These are phyloP conservation scores for Colletotrichum sp. DNA, from an alignment of 2,329 filamentous ascomycete genomes.

Conservation along the genomic window DNA sequence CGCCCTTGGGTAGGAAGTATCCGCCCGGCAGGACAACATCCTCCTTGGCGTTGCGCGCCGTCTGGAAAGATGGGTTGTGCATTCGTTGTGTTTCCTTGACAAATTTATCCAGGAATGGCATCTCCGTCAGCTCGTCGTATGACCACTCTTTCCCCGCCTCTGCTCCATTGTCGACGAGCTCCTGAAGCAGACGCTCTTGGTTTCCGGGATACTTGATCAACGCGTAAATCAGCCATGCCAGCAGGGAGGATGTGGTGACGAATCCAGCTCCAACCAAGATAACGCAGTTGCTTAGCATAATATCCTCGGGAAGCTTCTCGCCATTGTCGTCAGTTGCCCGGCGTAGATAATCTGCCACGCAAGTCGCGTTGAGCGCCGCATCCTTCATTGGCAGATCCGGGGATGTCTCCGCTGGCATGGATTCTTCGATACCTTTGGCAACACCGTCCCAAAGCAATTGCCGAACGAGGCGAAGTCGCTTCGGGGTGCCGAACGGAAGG, in stretches of 20 bases:
- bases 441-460: not conserved
- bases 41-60: not conserved
- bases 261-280: constrained; percentile 4
- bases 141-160: not conserved
- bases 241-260: not conserved
- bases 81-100: constrained; percentile 4
- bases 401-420: not conserved
- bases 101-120: constrained; percentile 1
- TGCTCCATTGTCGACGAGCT: not conserved
- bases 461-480: not conserved
- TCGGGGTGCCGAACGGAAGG: not conserved
- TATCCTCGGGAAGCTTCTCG: not conserved
- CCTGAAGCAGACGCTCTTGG: not conserved
- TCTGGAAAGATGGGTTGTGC: constrained; percentile 8
- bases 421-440: not conserved
- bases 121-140: not conserved
- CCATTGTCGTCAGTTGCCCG: not conserved
- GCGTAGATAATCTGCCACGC: constrained; percentile 3
- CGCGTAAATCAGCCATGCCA: not conserved
- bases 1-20: not conserved
- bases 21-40: not conserved
- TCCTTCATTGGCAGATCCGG: not conserved
- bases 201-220: not conserved
- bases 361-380: not conserved
- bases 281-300: constrained; percentile 3